Percentiles rank a stretch among this genome's conserved stretches.
Evolutionary conservation across 768 basidiomycete species (phyloP).

Genomic region (Russula sp.): DNA sequence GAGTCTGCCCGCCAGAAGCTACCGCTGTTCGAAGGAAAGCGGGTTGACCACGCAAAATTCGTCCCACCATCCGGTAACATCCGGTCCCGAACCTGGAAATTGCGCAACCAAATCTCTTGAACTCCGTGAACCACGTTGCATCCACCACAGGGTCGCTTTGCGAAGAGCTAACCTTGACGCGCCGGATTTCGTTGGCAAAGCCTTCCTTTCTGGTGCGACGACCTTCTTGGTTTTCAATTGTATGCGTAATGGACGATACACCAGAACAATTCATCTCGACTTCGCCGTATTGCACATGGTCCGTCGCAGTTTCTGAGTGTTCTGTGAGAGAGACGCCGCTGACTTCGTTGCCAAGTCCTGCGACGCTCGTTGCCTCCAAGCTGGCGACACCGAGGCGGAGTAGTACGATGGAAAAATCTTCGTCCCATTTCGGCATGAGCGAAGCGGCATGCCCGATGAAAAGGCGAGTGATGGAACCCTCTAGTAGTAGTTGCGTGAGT

Average conservation of each 20-base stretch:
- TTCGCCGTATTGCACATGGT: constrained; percentile 29
- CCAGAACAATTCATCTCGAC: constrained; percentile 40
- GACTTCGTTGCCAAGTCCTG: constrained; percentile 72
- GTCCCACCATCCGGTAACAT: constrained; percentile 10
- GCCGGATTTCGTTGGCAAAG: constrained; percentile 47
- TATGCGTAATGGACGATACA: constrained; percentile 34
- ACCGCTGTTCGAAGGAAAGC: neutral
- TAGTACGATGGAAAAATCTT: constrained; percentile 67
- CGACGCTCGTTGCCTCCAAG: constrained; percentile 65
- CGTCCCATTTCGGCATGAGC: constrained; percentile 51
- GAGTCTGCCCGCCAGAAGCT: neutral
- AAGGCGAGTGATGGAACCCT: constrained; percentile 52
- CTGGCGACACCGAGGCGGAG: constrained; percentile 69
- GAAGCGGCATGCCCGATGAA: constrained; percentile 46
- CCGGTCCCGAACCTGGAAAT: constrained; percentile 18
- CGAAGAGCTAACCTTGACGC: constrained; percentile 33
- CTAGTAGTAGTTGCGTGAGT: constrained; percentile 59
- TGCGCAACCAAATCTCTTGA: constrained; percentile 22
- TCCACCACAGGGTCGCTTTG: constrained; percentile 39
- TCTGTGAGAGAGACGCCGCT: constrained; percentile 39
- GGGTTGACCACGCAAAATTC: constrained; percentile 17
- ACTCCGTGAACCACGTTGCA: constrained; percentile 38
- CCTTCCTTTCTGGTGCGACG: constrained; percentile 32
- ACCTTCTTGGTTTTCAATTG: constrained; percentile 28
- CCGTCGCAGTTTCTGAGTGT: constrained; percentile 19